phyloP scores from a whole-genome alignment of 2,329 filamentous ascomycete genomes.

The Dothistroma pini region DNA sequence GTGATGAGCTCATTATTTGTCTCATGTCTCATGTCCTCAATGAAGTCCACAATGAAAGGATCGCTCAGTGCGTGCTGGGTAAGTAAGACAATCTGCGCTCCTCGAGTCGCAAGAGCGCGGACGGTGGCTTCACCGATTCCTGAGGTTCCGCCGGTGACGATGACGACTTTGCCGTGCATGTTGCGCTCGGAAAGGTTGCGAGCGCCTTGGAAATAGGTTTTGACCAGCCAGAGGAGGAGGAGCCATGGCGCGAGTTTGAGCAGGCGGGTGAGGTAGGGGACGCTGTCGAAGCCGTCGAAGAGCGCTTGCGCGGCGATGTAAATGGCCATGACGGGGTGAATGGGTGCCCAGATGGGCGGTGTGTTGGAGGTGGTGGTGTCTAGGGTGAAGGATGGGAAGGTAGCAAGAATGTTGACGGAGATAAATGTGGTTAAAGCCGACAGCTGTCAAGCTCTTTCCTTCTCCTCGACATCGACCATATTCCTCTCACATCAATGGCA shows the following conservation, averaged over 20 bases:
- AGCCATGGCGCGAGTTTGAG: slow-evolving; percentile 53
- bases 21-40: slow-evolving; percentile 75
- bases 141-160: slow-evolving; percentile 91
- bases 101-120: slow-evolving; percentile 69
- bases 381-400: too few relatives aligned
- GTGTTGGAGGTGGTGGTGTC: neutral
- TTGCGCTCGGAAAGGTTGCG: slow-evolving; percentile 70
- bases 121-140: slow-evolving; percentile 81
- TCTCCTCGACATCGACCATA: too few relatives aligned
- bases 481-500: too few relatives aligned
- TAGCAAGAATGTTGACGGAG: too few relatives aligned
- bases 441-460: too few relatives aligned
- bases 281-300: slow-evolving; percentile 52
- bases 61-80: slow-evolving; percentile 78
- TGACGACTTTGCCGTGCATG: slow-evolving; percentile 90
- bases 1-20: slow-evolving; percentile 87
- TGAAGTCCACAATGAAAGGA: slow-evolving; percentile 85
- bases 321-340: slow-evolving; percentile 55
- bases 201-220: slow-evolving; percentile 74
- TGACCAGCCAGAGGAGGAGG: slow-evolving; percentile 55
- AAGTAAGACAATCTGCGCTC: slow-evolving; percentile 86
- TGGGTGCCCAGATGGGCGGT: slow-evolving; percentile 8
- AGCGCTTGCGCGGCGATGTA: slow-evolving; percentile 55
- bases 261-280: slow-evolving; percentile 36
- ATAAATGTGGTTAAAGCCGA: too few relatives aligned